Evolutionary conservation across 2,329 filamentous ascomycete genomes (phyloP).

Genomic region (Pseudofabraea citricarpa): DNA sequence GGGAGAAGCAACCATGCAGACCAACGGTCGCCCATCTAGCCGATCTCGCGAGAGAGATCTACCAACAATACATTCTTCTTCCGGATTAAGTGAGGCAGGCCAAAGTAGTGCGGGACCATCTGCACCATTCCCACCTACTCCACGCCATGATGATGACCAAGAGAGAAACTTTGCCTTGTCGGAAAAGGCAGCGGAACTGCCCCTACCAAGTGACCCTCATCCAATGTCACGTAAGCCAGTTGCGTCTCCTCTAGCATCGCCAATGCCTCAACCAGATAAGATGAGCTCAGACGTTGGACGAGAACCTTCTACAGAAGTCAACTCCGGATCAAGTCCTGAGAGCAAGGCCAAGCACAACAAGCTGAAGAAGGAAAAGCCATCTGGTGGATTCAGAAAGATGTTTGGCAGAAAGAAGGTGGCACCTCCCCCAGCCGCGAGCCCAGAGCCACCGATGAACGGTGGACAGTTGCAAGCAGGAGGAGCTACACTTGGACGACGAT

Average conservation of each 20-base stretch:
- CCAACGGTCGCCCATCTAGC: conserved; percentile 28
- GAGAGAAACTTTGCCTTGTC: conserved; percentile 19
- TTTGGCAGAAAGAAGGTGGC: conserved; percentile 60
- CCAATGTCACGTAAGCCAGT: conserved; percentile 14
- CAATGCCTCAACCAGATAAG: conserved; percentile 9
- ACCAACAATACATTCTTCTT: conserved; percentile 14
- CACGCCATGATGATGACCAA: conserved; percentile 14
- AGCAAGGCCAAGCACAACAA: conserved; percentile 43
- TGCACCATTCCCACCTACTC: conserved; percentile 17
- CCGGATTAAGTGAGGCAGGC: conserved; percentile 23
- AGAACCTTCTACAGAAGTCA: conserved; percentile 17
- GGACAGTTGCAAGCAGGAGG: conserved; percentile 28
- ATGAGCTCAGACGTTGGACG: conserved; percentile 16
- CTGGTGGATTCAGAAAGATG: conserved; percentile 54
- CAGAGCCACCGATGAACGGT: conserved; percentile 47
- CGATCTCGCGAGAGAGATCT: conserved; percentile 20
- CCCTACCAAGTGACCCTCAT: conserved; percentile 18
- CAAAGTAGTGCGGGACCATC: conserved; percentile 14
- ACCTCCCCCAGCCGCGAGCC: conserved; percentile 47
- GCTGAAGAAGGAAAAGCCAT: conserved; percentile 40
- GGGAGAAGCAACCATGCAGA: conserved; percentile 40
- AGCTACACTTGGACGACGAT: conserved; percentile 29
- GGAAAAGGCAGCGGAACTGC: conserved; percentile 30
- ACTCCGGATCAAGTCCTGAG: conserved; percentile 35
- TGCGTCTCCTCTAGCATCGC: conserved; percentile 4